Base-by-base conservation (phyloP, 306 rosid genomes). In the Casuarina cunninghamiana region DNA sequence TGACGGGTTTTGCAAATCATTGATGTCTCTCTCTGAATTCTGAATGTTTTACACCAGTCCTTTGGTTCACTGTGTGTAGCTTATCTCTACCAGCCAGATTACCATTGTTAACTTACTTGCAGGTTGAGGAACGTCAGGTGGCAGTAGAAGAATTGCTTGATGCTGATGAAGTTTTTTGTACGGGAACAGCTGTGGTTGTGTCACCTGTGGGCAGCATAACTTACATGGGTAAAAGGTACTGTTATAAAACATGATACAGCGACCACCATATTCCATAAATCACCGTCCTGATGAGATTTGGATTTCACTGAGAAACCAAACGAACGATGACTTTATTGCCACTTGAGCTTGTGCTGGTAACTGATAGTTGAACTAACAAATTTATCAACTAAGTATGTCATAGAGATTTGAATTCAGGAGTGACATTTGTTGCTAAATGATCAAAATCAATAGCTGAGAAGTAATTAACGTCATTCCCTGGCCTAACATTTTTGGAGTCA, bases 191-290 rank as follows among this genome's bases (percentile, higher is more conserved):
- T 75, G 99, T 95, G 83, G 99, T 95, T 78, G 81, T 95, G 35
- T 95, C 99, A 76, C 99, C 99, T 45, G 97, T 95, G 70, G 99
- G 99, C 76, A 93, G 97, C 85, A 82, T 95, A 63, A 95, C 99
- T 65, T 90, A 86, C 77, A 89, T 16, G 42, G 97, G 91, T 77
- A 75, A 86, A 73, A 91, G 89, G 99, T 95, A 81, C 43, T 41
- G 8, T 3, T 41, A 66, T 66, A 41, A 6, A 39, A 16, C 8
- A 3, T 41, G 49, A 42, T 35, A 42, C 49, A 39, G 17, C 42
- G 71, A 66, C 32, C 49, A 41, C 48, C 26, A 3, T 41, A 39
- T 17, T 42, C 32, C 46, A 41, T 41, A 41, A 66, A 66, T 41
- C n/a, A 43, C n/a, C 15, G 35, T n/a, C 48, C 32, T 17, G 48